These are phyloP conservation scores for Hippophae rhamnoides DNA, from an alignment of 306 rosid genomes.

Conservation along the genomic window DNA sequence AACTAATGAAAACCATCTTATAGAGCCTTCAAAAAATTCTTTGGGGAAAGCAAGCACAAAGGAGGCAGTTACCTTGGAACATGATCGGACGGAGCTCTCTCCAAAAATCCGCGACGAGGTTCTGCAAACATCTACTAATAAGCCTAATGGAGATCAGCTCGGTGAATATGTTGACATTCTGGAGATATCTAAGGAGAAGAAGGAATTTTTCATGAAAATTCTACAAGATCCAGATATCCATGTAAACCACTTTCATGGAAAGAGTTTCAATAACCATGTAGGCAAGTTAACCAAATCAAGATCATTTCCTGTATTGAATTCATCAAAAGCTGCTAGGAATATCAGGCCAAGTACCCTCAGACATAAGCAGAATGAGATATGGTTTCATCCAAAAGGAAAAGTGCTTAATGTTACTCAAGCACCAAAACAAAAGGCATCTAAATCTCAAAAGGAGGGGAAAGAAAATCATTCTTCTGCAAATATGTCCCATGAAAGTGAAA, in stretches of 20 bases:
- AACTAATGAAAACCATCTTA: constrained; percentile 18
- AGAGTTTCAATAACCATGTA: constrained; percentile 29
- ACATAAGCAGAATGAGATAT: constrained; percentile 61
- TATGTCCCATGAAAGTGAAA: constrained; percentile 28
- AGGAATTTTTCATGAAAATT: constrained; percentile 57
- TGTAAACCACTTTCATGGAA: constrained; percentile 18
- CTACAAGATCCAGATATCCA: constrained; percentile 30
- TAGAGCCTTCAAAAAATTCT: constrained; percentile 25
- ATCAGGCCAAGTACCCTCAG: constrained; percentile 41
- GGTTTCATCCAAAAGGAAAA: constrained; percentile 37
- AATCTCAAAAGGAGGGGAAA: constrained; percentile 29
- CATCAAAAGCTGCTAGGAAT: constrained; percentile 21
- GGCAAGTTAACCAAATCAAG: constrained; percentile 51
- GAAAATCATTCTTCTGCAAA: constrained; percentile 19
- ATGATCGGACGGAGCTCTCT: constrained; percentile 5
- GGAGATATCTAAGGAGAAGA: constrained; percentile 43
- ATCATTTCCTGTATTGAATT: constrained; percentile 53
- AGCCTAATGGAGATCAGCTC: constrained; percentile 20
- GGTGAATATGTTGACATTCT: constrained; percentile 41
- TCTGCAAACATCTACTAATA: constrained; percentile 1
- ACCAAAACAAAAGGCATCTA: constrained; percentile 18
- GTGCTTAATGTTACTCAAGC: constrained; percentile 23
- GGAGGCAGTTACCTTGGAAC: not conserved
- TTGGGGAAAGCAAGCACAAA: not conserved
- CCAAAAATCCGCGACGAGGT: not conserved